These are phyloP conservation scores for Erythrobasidium hasegawianum DNA, from an alignment of 1,284 basidiomycete species.

Conservation along the genomic window DNA sequence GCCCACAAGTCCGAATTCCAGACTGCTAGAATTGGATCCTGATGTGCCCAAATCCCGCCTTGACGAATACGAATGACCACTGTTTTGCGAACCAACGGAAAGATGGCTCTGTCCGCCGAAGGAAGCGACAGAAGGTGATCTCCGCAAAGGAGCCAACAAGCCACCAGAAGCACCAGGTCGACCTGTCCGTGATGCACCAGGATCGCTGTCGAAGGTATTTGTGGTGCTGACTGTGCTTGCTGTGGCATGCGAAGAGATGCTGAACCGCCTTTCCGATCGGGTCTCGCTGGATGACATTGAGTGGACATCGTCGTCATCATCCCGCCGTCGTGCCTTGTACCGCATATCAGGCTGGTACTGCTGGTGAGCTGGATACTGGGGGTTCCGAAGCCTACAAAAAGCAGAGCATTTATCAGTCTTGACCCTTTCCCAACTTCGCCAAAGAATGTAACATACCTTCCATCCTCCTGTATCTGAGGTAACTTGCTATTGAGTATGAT, in stretches of 20 bases:
- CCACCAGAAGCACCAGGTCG: not conserved
- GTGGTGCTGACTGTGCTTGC: constrained; percentile 20
- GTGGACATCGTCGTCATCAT: constrained; percentile 44
- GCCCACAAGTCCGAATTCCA: constrained; percentile 28
- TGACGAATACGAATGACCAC: constrained; percentile 61
- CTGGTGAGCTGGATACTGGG: constrained; percentile 13
- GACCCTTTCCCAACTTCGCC: not conserved
- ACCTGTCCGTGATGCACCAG: constrained; percentile 13
- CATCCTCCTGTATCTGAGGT: constrained; percentile 45
- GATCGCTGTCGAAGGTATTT: constrained; percentile 33
- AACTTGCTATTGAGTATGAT: constrained; percentile 34
- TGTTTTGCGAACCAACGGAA: constrained; percentile 22
- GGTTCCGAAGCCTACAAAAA: constrained; percentile 3
- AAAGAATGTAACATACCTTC: constrained; percentile 20
- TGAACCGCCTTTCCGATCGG: constrained; percentile 34
- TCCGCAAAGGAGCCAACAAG: constrained; percentile 15
- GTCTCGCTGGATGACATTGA: constrained; percentile 44
- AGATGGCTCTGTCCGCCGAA: constrained; percentile 30
- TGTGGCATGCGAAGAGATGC: constrained; percentile 31
- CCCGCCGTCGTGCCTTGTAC: constrained; percentile 40
- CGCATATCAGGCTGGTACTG: constrained; percentile 25
- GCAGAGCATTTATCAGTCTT: no score
- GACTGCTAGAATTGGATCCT: constrained; percentile 12
- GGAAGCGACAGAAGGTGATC: constrained; percentile 22
- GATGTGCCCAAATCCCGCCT: constrained; percentile 55